These are phyloP conservation scores for Neotropicomus parvogracilis DNA, from an alignment of 1,284 basidiomycete genomes.

Conservation along the genomic window DNA sequence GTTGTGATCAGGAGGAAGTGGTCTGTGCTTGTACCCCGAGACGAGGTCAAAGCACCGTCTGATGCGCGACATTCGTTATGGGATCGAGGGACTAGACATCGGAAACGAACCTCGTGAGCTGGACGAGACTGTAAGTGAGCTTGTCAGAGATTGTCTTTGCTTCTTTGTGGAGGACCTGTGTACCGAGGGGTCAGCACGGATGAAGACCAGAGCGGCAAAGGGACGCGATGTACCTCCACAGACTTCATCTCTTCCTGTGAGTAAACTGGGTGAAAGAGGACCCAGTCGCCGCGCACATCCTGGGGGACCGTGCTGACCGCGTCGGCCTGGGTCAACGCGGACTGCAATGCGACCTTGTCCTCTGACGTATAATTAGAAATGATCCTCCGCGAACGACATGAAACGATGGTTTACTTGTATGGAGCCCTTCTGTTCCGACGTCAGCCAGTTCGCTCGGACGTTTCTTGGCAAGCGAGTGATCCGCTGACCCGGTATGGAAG, in stretches of 20 bases:
- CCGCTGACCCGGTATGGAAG: conserved; percentile 27
- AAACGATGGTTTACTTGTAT: conserved; percentile 20
- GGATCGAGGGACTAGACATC: not conserved
- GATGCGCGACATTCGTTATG: conserved; percentile 7
- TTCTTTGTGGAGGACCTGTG: conserved; percentile 67
- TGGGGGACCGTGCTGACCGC: conserved; percentile 44
- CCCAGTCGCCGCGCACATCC: conserved; percentile 70
- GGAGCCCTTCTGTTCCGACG: conserved; percentile 31
- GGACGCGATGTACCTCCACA: conserved; percentile 51
- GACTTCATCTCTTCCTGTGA: conserved; percentile 72
- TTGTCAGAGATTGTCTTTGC: conserved; percentile 71
- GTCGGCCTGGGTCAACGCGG: conserved; percentile 22
- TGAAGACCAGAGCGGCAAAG: not conserved
- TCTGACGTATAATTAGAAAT: conserved; percentile 18
- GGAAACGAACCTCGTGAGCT: conserved; percentile 44
- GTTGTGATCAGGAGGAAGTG: conserved; percentile 54
- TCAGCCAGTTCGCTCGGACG: conserved; percentile 21
- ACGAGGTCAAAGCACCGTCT: conserved; percentile 73
- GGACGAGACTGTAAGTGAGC: conserved; percentile 64
- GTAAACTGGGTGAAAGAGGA: conserved; percentile 82
- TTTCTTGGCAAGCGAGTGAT: conserved; percentile 28
- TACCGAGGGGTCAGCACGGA: conserved; percentile 1
- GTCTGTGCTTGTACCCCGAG: conserved; percentile 76
- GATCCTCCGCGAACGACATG: not conserved
- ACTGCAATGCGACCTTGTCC: conserved; percentile 23